Base-by-base conservation (phyloP, 805 yeast genomes). In the Saturnispora ahearnii region DNA sequence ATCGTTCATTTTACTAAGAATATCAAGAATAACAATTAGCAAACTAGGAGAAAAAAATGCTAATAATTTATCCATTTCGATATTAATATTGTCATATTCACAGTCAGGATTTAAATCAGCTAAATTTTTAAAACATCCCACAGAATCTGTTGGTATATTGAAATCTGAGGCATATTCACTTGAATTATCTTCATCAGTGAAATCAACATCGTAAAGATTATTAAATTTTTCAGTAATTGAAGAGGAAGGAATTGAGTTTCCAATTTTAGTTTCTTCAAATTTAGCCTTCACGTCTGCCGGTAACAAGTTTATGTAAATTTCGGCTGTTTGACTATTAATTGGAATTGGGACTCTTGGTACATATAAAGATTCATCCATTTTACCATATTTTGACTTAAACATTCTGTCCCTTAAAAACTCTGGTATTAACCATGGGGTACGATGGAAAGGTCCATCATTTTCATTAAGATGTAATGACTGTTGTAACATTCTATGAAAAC, bases 391-490 rank as follows among this genome's bases (percentile, higher is more conserved):
- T 5, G 70, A 69, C n/a, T 70, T 64, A 55, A 82, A 86, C 0
- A 57, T 57, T 0, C 66, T 62, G 45, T 73, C 75, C 38, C 82
- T 74, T 12, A 68, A 66, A 12, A 73, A 71, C 6, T 72, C 73
- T 3, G 76, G 74, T 8, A 91, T 62, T 29, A 91, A 63, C 61
- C 88, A 90, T 0, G 93, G 82, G 21, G 81, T 70, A 49, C 99
- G 67, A 56, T 87, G 93, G 54, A 79, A 88, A 0, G 96, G 88
- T 0, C 86, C 84, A 70, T 93, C 99, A 57, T 87, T 85, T 6
- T 69, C 55, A 18, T 77, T 67, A 1, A 90, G 65, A 62, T 86
- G 95, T 2, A 71, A 69, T 47, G 81, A 81, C 61, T 90, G 96
- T 18, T 66, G 59, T 9, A 60, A 58, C 46, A 78, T 65, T 41